Evolutionary conservation across 2,329 filamentous ascomycete species (phyloP).

Genomic region (Thermochaetoides dissita): DNA sequence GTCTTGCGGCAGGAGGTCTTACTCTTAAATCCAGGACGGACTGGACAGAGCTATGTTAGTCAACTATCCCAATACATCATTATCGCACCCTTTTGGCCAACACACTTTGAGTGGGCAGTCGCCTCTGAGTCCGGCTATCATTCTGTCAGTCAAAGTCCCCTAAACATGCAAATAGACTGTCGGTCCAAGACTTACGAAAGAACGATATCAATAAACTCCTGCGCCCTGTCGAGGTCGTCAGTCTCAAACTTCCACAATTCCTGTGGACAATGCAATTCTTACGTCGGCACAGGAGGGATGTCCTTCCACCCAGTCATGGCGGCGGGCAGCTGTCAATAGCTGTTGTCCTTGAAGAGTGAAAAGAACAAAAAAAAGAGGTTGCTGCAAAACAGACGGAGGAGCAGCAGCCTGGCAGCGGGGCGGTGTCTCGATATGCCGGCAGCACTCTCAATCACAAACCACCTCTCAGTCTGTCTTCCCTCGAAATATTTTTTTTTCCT

Average conservation of each 20-base stretch:
- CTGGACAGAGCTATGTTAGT: slow-evolving; percentile 8
- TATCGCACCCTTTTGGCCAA: neutral
- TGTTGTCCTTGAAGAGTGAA: slow-evolving; percentile 2
- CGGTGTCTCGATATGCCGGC: slow-evolving; percentile 10
- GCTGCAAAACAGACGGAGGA: slow-evolving; percentile 1
- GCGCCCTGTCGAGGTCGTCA: slow-evolving; percentile 29
- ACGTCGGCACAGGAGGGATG: slow-evolving; percentile 19
- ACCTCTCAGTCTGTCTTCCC: neutral
- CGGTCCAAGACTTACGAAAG: slow-evolving; percentile 28
- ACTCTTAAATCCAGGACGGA: slow-evolving; percentile 77
- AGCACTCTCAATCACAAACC: neutral
- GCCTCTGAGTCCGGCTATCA: slow-evolving; percentile 69
- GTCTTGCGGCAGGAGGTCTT: slow-evolving; percentile 3
- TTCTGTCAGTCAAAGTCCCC: slow-evolving; percentile 3
- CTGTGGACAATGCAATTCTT: slow-evolving; percentile 3
- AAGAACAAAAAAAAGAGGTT: no score
- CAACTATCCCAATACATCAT: slow-evolving; percentile 5
- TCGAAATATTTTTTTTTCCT: slow-evolving; percentile 17
- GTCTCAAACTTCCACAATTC: slow-evolving; percentile 4
- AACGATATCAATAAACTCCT: slow-evolving; percentile 97
- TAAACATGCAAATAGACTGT: neutral
- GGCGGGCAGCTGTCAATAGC: slow-evolving; percentile 6
- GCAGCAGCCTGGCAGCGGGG: slow-evolving; percentile 9
- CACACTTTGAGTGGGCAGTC: slow-evolving; percentile 67
- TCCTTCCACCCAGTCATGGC: slow-evolving; percentile 19